Percentiles rank a stretch among this genome's conserved stretches.
phyloP scores from a whole-genome alignment of 106 monocot species.

The Acanthochlamys bracteata region DNA sequence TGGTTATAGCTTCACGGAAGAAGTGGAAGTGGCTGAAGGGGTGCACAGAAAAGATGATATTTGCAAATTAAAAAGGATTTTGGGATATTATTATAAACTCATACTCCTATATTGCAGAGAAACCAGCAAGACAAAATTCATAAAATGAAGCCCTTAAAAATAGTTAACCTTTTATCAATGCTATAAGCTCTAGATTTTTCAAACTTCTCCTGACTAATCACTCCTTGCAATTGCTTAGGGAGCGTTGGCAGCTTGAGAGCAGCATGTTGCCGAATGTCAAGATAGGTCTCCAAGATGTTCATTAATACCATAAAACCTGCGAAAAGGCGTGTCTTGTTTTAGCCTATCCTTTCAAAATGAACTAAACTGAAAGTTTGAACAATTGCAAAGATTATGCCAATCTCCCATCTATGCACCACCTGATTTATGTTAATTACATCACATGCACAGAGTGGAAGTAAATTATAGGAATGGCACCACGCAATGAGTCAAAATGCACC shows the following conservation, averaged over 20 bases:
- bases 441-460: too few species aligned
- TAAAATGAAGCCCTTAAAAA: too few species aligned
- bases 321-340: constrained; percentile 5
- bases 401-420: too few species aligned
- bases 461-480: too few species aligned
- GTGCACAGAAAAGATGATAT: constrained; percentile 6
- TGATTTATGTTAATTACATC: too few species aligned
- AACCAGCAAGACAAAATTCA: too few species aligned
- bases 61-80: background rate
- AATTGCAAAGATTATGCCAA: too few species aligned
- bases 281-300: constrained; percentile 92
- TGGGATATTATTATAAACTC: background rate
- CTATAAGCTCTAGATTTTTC: constrained; percentile 78
- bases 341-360: too few species aligned
- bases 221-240: constrained; percentile 67
- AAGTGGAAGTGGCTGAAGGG: constrained; percentile 61
- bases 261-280: constrained; percentile 79
- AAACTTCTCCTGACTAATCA: constrained; percentile 84
- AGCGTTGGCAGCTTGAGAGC: constrained; percentile 67
- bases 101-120: too few species aligned
- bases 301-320: constrained; percentile 86
- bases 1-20: constrained; percentile 75
- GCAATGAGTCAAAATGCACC: too few species aligned
- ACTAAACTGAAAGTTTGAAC: too few species aligned
- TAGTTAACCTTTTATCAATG: constrained; percentile 82